phyloP scores from a whole-genome alignment of 345 rosid species.

The Raphanus raphanistrum region DNA sequence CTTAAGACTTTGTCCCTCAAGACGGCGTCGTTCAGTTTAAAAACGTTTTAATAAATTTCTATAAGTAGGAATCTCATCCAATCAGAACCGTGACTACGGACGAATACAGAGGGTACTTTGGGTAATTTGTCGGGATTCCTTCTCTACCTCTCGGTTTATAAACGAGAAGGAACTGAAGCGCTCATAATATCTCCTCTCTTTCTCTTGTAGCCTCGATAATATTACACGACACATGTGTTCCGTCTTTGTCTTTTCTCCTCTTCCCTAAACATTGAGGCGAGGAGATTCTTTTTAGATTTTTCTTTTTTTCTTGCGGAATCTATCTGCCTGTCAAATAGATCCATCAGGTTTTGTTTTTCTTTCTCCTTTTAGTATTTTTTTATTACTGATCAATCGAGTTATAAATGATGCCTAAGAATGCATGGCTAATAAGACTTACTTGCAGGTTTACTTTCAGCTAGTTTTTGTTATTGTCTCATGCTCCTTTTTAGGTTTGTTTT shows the following conservation, averaged over 20 bases:
- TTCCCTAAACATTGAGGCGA: conserved; percentile 5
- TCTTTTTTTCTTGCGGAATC: conserved; percentile 16
- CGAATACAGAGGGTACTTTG: conserved; percentile 28
- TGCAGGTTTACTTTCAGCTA: background rate
- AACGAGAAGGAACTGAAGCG: conserved; percentile 30
- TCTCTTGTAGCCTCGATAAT: conserved; percentile 13
- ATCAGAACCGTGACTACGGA: conserved; percentile 28
- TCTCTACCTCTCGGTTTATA: conserved; percentile 25
- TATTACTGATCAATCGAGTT: background rate
- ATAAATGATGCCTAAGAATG: conserved; percentile 14
- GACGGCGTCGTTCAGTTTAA: conserved; percentile 34
- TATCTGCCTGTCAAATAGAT: conserved; percentile 8
- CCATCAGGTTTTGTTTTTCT: conserved; percentile 17
- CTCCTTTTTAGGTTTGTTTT: background rate
- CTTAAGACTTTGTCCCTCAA: background rate
- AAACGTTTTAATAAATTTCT: conserved; percentile 28
- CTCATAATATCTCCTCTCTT: conserved; percentile 13
- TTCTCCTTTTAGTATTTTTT: background rate
- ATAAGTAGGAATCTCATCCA: conserved; percentile 40
- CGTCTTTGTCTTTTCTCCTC: background rate
- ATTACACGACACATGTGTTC: conserved; percentile 25
- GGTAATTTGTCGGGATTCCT: background rate
- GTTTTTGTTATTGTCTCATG: conserved; percentile 8
- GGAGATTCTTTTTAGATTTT: conserved; percentile 28
- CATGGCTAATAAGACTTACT: conserved; percentile 3